Conservation (phyloP, 306 rosid genomes). For the Abrus pulchellus region DNA sequence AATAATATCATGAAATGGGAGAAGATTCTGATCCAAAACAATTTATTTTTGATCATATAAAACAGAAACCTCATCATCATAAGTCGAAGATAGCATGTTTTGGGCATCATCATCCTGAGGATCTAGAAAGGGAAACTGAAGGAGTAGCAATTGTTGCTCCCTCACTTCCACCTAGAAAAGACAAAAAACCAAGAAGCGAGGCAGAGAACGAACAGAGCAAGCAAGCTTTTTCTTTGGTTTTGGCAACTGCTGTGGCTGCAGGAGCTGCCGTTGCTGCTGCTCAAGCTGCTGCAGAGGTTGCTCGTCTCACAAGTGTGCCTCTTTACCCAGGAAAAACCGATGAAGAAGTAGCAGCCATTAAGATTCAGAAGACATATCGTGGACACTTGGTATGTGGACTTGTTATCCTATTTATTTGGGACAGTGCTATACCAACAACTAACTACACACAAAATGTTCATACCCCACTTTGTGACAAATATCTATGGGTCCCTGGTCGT, state of each 20-base stretch:
- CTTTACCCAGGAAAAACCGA: constrained; percentile 48
- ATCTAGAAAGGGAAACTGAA: constrained; percentile 44
- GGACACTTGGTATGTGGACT: constrained; percentile 72
- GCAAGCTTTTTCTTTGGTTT: constrained; percentile 78
- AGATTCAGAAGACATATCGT: constrained; percentile 77
- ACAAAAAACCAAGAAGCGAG: constrained; percentile 42
- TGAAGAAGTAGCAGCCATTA: constrained; percentile 75
- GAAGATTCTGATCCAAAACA: constrained; percentile 33
- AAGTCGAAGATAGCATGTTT: constrained; percentile 74
- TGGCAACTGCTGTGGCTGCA: constrained; percentile 85
- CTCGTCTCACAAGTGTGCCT: constrained; percentile 56
- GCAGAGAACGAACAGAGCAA: constrained; percentile 68
- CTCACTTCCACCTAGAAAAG: constrained; percentile 52
- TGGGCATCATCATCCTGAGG: constrained; percentile 57
- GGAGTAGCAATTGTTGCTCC: constrained; percentile 48
- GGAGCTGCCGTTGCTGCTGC: constrained; percentile 93
- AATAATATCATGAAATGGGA: background rate
- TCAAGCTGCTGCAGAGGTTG: constrained; percentile 76
- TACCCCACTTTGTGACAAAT: too few species aligned
- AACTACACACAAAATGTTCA: background rate
- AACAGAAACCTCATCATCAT: constrained; percentile 54
- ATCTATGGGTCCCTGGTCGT: too few species aligned
- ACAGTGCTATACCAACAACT: background rate
- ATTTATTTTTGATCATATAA: background rate
- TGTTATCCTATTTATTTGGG: background rate